Base-by-base conservation (phyloP, 108 stramenopile species). In the Aurantiochytrium sp. region DNA sequence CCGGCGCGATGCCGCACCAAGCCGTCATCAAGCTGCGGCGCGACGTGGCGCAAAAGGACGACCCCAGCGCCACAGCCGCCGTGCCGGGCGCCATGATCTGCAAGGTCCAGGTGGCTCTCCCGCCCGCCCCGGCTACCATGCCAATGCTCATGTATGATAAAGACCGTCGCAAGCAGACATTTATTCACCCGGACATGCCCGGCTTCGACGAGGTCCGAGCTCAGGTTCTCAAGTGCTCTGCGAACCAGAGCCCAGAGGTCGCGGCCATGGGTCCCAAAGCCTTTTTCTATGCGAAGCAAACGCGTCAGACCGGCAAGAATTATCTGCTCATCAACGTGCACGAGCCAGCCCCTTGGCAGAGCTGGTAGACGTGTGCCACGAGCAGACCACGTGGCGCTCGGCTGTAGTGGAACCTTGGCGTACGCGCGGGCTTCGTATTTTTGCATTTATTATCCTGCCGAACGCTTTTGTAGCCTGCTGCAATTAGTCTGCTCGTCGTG, bases 131-230 rank as follows among this genome's bases (percentile, higher is more conserved):
- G 19, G 45, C 36, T 17, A 6, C 15, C 27, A 6, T 8, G 42
- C 73, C 73, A 6, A 81, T 81, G 73, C 73, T 81, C 45, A 19
- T 48, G 39, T 81, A 81, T 81, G 45, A 81, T 48, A 48, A 81
- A 24, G 45, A 81, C 42, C 73, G 73, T 48, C 45, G 42, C 27
- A 41, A 81, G 30, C n/a, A 22, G 73, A 81, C 73, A 12, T 81
- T 48, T 48, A 37, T 81, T 81, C 73, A 81, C 45, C 39, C 42
- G n/a, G 39, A 41, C 39, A 81, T 48, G 42, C 73, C 73, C 17
- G 73, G 42, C 45, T 81, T 27, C 24, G 73, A 37, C 30, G 73
- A 41, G 39, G 27, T 81, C 1, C 1, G 73, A 24, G 2, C 21
- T 12, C 27, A n/a, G 45, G 73, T 81, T 37, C 45, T 48, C 12